Percentiles rank a stretch among this genome's conserved stretches.
phyloP scores from a whole-genome alignment of 352 stramenopile genomes.

The Globisporangium paroecandrum region DNA sequence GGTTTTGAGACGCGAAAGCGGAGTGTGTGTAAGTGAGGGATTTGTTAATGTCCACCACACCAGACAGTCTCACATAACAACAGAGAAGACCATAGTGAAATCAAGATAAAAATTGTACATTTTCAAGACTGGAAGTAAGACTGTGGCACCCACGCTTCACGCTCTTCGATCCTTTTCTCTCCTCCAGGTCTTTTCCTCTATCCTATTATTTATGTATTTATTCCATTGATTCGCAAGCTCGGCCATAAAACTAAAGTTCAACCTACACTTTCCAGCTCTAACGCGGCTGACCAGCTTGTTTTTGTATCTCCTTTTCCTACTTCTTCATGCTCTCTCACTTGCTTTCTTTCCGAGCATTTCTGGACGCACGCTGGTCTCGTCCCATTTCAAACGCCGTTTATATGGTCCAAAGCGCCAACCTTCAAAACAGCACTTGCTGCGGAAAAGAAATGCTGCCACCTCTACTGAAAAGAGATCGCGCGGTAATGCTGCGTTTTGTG shows the following conservation, averaged over 20 bases:
- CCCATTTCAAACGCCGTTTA: background rate
- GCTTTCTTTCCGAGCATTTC: constrained; percentile 2
- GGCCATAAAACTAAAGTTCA: background rate
- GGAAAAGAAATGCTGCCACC: background rate
- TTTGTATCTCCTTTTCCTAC: constrained; percentile 3
- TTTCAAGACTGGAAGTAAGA: background rate
- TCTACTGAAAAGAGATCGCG: background rate
- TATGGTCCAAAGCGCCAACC: background rate
- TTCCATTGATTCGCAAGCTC: background rate
- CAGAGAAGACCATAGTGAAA: background rate
- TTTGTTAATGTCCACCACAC: background rate
- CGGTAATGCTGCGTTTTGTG: background rate
- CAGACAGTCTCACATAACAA: background rate
- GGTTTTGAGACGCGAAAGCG: background rate
- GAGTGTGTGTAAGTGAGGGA: background rate
- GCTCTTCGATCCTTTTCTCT: background rate
- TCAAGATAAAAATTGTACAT: background rate
- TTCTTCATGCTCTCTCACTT: background rate
- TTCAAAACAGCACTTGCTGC: background rate
- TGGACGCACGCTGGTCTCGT: background rate
- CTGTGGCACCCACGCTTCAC: background rate
- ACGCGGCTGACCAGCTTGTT: background rate
- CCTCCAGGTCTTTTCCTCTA: background rate
- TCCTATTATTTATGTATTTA: background rate
- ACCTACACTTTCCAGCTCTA: background rate